Base-by-base conservation (phyloP, 441 rosid genomes). In the Syzygium syzygioides region DNA sequence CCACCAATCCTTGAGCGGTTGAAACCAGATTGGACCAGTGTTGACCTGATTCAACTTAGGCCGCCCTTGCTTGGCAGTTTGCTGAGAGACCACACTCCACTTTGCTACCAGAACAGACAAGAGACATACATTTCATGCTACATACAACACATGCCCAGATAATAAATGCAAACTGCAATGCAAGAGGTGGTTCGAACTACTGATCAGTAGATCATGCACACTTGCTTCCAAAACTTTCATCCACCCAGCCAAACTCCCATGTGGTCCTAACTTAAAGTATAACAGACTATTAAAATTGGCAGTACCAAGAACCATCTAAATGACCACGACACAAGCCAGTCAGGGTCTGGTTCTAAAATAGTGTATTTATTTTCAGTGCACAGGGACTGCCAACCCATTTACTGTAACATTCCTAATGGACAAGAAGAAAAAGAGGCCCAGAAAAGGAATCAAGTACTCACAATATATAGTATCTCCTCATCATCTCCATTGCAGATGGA, bases 401-500 rank as follows among this genome's bases (percentile, higher is more conserved):
- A 28, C n/a, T 37, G 52, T 71, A 11, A 71, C 83, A 71, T 37
- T 71, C 15, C 50, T 71, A 2, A 64, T 30, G 23, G 52, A 71
- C n/a, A 37, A 37, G 12, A 79, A 6, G 20, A 17, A 57, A 66
- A 71, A 15, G 79, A 34, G 28, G 83, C 20, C 56, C 23, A 79
- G 80, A 26, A 14, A 53, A 30, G 50, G 53, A 30, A 88, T 59
- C 62, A 0, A 26, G 86, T 87, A 94, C 99, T 95, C 93, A 96
- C 99, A 95, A 89, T 68, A 93, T 86, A 86, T 88, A 59, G 87
- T 94, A 95, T 62, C 92, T 95, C 87, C 85, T 90, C 85, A 94
- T 90, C 92, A 94, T 93, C 94, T 96, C 97, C 34, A 87, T 34
- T 88, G 89, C 80, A 87, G 98, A 94, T 25, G 95, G 94, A 91